A percentile compares a stretch with the other conserved stretches of the same genome.
These are phyloP conservation scores for Sextonia rubra DNA, from an alignment of 164 flowering plant species.

Conservation along the genomic window DNA sequence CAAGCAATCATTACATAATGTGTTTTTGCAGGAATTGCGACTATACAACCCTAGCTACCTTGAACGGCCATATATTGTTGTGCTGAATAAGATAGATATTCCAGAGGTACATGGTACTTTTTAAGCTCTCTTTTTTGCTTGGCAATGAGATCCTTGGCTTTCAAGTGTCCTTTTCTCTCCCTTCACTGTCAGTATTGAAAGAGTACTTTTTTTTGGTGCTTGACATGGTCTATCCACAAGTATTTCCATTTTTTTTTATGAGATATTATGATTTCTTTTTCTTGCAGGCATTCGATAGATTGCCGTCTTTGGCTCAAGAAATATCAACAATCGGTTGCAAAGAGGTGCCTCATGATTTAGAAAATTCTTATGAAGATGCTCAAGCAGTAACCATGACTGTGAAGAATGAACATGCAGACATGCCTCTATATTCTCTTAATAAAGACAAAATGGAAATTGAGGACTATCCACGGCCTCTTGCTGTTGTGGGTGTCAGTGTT, in stretches of 20 bases:
- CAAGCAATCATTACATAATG: no score
- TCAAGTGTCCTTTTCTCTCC: background rate
- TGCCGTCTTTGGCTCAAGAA: constrained; percentile 59
- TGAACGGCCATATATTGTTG: constrained; percentile 82
- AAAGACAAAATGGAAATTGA: constrained; percentile 49
- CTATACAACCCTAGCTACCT: constrained; percentile 98
- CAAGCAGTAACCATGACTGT: constrained; percentile 8
- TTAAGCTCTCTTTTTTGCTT: background rate
- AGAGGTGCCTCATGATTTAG: constrained; percentile 23
- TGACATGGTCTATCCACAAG: background rate
- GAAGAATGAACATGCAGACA: constrained; percentile 21
- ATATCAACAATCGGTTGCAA: constrained; percentile 59
- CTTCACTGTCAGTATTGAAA: no score
- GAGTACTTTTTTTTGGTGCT: background rate
- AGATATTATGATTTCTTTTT: background rate
- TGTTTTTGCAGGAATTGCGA: constrained; percentile 68
- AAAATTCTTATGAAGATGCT: constrained; percentile 20
- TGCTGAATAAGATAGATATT: constrained; percentile 89
- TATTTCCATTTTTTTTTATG: background rate
- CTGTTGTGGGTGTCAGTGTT: constrained; percentile 89
- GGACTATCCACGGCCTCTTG: constrained; percentile 79
- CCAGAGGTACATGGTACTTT: constrained; percentile 48
- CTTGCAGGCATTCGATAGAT: constrained; percentile 59
- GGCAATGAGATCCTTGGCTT: background rate
- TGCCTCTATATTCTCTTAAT: constrained; percentile 14